Conservation (phyloP, 257 asterid species). For the Gentiana straminea region DNA sequence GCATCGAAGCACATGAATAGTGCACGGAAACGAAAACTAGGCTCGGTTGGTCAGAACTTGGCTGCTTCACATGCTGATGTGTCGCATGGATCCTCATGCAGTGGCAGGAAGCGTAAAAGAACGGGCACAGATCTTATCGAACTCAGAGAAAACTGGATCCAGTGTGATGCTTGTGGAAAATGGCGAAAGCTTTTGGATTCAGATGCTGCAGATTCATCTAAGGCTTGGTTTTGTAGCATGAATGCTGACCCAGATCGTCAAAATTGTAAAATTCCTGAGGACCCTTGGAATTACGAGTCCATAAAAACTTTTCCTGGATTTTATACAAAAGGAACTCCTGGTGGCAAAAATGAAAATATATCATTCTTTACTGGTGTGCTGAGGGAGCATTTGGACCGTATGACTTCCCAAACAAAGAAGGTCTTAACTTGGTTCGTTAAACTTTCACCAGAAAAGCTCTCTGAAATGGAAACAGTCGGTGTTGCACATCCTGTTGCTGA, state of each 20-base stretch:
- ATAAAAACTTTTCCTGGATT: slow-evolving; percentile 76
- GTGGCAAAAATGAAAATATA: slow-evolving; percentile 62
- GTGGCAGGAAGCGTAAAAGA: slow-evolving; percentile 31
- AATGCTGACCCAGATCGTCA: slow-evolving; percentile 59
- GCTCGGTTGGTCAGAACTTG: slow-evolving; percentile 10
- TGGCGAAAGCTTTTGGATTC: slow-evolving; percentile 78
- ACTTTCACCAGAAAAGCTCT: slow-evolving; percentile 62
- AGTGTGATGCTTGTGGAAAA: slow-evolving; percentile 94
- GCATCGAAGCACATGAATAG: slow-evolving; percentile 11
- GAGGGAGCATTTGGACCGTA: slow-evolving; percentile 47
- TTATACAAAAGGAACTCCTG: slow-evolving; percentile 53
- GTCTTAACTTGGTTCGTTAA: slow-evolving; percentile 88
- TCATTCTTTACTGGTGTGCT: slow-evolving; percentile 70
- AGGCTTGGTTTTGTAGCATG: slow-evolving; percentile 96
- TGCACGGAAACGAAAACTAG: slow-evolving; percentile 31
- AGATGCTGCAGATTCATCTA: slow-evolving; percentile 29
- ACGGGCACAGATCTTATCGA: slow-evolving; percentile 21
- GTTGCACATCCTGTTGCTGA: slow-evolving; percentile 64
- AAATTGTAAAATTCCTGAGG: slow-evolving; percentile 76
- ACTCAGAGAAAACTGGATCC: slow-evolving; percentile 73
- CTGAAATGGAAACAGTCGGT: slow-evolving; percentile 83
- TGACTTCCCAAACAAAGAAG: slow-evolving; percentile 57
- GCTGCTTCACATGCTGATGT: slow-evolving; percentile 11
- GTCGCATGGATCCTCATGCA: slow-evolving; percentile 20
- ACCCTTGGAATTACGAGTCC: slow-evolving; percentile 55